A percentile compares a stretch with the other conserved stretches of the same genome.
Evolutionary conservation across 352 stramenopile genomes (phyloP).

Genomic region (Phytopythium montanum): DNA sequence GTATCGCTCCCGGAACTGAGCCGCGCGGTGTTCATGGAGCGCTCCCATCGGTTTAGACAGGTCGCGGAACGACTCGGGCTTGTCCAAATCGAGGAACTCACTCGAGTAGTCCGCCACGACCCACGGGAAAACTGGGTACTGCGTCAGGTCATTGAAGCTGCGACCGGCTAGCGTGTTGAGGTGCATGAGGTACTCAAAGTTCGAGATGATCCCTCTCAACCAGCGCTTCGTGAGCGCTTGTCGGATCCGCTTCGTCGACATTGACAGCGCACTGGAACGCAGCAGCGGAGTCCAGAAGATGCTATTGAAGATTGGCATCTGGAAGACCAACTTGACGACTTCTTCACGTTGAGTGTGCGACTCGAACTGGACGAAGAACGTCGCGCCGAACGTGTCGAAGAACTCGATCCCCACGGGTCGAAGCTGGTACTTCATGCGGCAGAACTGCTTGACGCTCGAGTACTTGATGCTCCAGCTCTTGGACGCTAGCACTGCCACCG

Average conservation of each 20-base stretch:
- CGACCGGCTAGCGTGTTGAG: conserved; percentile 94
- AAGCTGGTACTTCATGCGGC: conserved; percentile 77
- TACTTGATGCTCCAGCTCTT: conserved; percentile 67
- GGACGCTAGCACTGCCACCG: background rate
- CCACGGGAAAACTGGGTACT: conserved; percentile 98
- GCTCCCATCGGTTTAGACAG: conserved; percentile 94
- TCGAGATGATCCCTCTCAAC: conserved; percentile 62
- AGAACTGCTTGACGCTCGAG: conserved; percentile 65
- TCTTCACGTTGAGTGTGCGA: conserved; percentile 48
- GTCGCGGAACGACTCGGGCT: conserved; percentile 85
- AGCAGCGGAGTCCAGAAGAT: conserved; percentile 77
- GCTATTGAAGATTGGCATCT: conserved; percentile 80
- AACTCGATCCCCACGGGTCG: conserved; percentile 74
- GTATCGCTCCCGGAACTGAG: conserved; percentile 87
- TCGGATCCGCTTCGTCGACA: conserved; percentile 68
- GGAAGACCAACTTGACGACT: conserved; percentile 63
- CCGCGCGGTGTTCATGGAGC: conserved; percentile 75
- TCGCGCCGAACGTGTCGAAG: conserved; percentile 63
- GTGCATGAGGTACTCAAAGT: conserved; percentile 97
- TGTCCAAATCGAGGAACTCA: conserved; percentile 81
- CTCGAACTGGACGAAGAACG: conserved; percentile 76
- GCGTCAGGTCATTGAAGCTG: conserved; percentile 97
- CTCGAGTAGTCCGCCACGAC: conserved; percentile 90
- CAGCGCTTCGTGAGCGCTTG: conserved; percentile 70
- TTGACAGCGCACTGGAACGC: conserved; percentile 48